These are phyloP conservation scores for Solanum arcanum DNA, from an alignment of 257 asterid species.

Conservation along the genomic window DNA sequence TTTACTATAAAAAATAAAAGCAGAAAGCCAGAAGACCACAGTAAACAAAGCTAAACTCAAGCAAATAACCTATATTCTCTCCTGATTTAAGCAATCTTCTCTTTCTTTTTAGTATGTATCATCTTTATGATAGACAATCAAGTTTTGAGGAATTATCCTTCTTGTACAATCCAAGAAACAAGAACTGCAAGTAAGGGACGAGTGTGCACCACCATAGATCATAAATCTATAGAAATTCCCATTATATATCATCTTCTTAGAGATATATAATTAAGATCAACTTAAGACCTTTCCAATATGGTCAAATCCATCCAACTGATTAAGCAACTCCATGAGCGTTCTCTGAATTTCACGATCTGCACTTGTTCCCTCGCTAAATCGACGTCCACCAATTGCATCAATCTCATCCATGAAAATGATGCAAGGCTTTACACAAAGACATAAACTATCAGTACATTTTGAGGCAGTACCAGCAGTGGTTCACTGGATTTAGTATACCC, in stretches of 20 bases:
- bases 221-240: not conserved
- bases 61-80: not conserved
- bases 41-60: not conserved
- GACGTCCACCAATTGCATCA: conserved; percentile 95
- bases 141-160: not conserved
- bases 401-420: conserved; percentile 97
- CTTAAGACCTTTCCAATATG: conserved; percentile 87
- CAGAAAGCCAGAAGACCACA: not conserved
- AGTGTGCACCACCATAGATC: not conserved
- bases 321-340: conserved; percentile 91
- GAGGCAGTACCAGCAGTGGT: not conserved
- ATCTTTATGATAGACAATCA: not conserved
- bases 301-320: conserved; percentile 92
- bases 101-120: not conserved
- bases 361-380: conserved; percentile 96
- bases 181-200: not conserved
- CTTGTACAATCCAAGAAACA: not conserved
- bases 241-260: not conserved
- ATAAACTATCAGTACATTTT: not conserved
- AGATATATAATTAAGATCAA: not conserved
- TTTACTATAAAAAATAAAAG: not conserved
- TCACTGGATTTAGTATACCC: not conserved
- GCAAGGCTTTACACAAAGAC: conserved; percentile 55
- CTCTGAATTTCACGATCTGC: conserved; percentile 98
- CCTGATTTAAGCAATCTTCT: not conserved